Conservation (phyloP, 371 early-diverging fungal species). For the Basidiobolus meristosporus region DNA sequence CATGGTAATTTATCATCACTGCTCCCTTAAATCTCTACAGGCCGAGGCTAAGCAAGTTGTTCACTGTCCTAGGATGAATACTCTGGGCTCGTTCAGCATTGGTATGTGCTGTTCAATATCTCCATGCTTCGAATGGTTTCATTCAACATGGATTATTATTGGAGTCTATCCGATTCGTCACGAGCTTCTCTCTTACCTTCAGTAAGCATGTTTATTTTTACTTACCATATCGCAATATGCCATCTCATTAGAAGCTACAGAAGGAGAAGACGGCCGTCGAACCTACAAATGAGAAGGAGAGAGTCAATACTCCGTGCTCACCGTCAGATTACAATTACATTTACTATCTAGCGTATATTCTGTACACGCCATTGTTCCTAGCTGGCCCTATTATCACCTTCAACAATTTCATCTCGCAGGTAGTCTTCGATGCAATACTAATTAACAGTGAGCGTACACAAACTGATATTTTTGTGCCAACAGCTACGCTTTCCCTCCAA, state of each 20-base stretch:
- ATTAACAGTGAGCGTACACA: no score
- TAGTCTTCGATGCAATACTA: constrained; percentile 6
- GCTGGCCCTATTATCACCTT: constrained; percentile 92
- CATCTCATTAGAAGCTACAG: no score
- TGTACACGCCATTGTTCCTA: constrained; percentile 79
- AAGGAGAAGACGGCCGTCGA: no score
- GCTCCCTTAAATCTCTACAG: neutral
- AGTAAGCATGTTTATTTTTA: no score
- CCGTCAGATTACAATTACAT: constrained; percentile 45
- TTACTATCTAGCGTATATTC: constrained; percentile 56
- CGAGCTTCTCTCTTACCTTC: no score
- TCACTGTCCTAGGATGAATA: constrained; percentile 22
- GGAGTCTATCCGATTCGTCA: constrained; percentile 16
- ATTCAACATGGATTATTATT: constrained; percentile 82
- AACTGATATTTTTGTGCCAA: no score
- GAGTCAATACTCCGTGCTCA: constrained; percentile 22
- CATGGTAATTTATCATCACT: constrained; percentile 24
- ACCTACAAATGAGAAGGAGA: no score
- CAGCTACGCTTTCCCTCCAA: no score
- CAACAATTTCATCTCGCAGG: constrained; percentile 78
- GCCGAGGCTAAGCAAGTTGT: neutral
- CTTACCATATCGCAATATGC: no score
- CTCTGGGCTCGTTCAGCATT: constrained; percentile 44
- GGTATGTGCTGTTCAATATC: constrained; percentile 84
- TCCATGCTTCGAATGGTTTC: constrained; percentile 75